Evolutionary conservation across 1,284 basidiomycete species (phyloP), one percentile per base, ranked within the genome.

Genomic region (Xerocomus nothofagi): DNA sequence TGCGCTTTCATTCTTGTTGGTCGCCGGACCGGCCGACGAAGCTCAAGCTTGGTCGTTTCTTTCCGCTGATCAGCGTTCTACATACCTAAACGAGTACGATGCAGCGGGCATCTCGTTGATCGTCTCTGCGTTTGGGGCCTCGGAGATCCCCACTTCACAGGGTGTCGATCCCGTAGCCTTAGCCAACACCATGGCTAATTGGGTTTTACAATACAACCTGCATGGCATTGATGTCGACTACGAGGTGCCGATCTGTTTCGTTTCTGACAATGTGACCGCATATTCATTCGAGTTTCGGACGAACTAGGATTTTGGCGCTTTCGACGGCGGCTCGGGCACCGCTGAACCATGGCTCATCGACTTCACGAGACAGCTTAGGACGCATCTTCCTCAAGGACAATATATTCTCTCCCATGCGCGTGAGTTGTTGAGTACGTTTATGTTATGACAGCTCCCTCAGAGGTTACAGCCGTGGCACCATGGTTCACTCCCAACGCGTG

Each of bases 161-260:
- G 68, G 68, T 23, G 68, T 70, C 8, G 69, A 80, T 51, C 66
- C 76, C 6, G 59, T 69, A 24, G 56, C 42, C 4, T 68, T 72
- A 3, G 77, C 77, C 0, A 70, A 77, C 55, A 76, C 69, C 3
- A 70, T 79, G 65, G 75, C 77, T 12, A 66, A 69, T 4, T 78
- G 71, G 71, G 75, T 78, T 37, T 75, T 71, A 56, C 44, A 75
- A 47, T 78, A 73, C 60, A 69, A 69, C 30, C 61, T 81, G 17
- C 78, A 81, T 46, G 80, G 79, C 38, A 65, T 80, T 39, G 80
- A 81, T 45, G 70, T 82, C 43, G 79, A 81, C 60, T 79, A 77
- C 47, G 78, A 79, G 62, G 75, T 70, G 30, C 20, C 24, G 32
- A 12, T 14, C 3, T 26, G 23, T 31, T 18, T 26, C 24, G 8